A percentile compares a stretch with the other conserved stretches of the same genome.
Evolutionary conservation across 2,329 filamentous ascomycete genomes (phyloP).

Genomic region (Leptographium procerum): DNA sequence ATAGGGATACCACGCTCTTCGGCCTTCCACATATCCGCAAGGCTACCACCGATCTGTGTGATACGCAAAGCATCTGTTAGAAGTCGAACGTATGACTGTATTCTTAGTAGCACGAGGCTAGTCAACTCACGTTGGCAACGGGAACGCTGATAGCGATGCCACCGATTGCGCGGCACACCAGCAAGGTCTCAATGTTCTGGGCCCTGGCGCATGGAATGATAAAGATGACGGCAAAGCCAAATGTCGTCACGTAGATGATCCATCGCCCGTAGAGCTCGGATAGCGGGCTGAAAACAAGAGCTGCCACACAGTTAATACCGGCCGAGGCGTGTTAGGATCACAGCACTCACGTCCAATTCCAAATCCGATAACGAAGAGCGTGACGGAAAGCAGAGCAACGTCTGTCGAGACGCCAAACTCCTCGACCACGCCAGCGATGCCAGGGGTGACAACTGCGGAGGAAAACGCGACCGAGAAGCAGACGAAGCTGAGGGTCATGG

Average conservation of each 20-base stretch:
- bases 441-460: slow-evolving; percentile 38
- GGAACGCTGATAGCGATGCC: slow-evolving; percentile 51
- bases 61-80: background rate
- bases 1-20: slow-evolving; percentile 47
- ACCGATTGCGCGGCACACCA: slow-evolving; percentile 47
- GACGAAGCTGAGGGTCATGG: slow-evolving; percentile 35
- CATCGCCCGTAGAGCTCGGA: slow-evolving; percentile 47
- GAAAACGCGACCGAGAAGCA: slow-evolving; percentile 35
- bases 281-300: slow-evolving; percentile 43
- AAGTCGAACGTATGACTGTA: background rate
- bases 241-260: slow-evolving; percentile 22
- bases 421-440: slow-evolving; percentile 26
- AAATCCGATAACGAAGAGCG: slow-evolving; percentile 26
- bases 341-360: background rate
- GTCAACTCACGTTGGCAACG: slow-evolving; percentile 45
- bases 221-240: slow-evolving; percentile 26
- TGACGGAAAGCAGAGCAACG: slow-evolving; percentile 30
- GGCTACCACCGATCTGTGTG: slow-evolving; percentile 41
- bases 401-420: slow-evolving; percentile 31
- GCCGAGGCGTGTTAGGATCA: background rate
- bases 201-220: slow-evolving; percentile 31
- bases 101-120: background rate
- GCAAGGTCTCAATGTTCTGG: slow-evolving; percentile 33
- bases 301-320: slow-evolving; percentile 17
- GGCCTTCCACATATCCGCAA: slow-evolving; percentile 50